Evolutionary conservation across 129 eudicot genomes (phyloP), one percentile per base, ranked within the genome.

Genomic region (Tanacetum coccineum): DNA sequence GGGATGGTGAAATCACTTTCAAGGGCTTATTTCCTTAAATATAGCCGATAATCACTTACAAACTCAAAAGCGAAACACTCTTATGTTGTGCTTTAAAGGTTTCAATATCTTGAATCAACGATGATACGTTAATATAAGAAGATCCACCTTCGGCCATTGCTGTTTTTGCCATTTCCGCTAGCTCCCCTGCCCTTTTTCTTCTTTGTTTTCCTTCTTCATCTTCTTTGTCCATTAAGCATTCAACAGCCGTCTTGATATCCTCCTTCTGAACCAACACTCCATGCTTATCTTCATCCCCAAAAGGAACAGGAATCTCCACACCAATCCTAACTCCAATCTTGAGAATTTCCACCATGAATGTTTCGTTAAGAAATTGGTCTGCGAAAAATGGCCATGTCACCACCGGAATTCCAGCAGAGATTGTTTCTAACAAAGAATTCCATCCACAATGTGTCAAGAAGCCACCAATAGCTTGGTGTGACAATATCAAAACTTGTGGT

Each of bases 81-180:
- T 22, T 0, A 22, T 22, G 25, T 22, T 22, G 25, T 22, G 25
- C 25, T 22, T 2, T 22, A 22, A 22, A 22, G 25, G 25, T 22
- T 22, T 22, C 25, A 62, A 87, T 64, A 62, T 84, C 87, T 62
- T 59, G 81, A 69, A 87, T 63, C 40, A 84, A 44, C 40, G 62
- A 39, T 20, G 71, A 26, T 40, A 84, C 28, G 47, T 79, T 79
- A 14, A 55, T 9, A 45, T 71, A 26, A 71, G 90, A 87, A 20
- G 90, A 87, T 18, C 95, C 90, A 0, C 78, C 90, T 71, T 77
- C 78, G 13, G 72, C 84, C 72, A 81, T 73, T 62, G 85, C 87
- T 13, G n/a, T 70, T 55, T 22, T 77, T 7, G 95, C 95, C 85
- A 52, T 71, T 61, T 74, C 72, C 3, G 78, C 87, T n/a, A 87